Evolutionary conservation across 345 rosid genomes (phyloP).

Genomic region (Carallia brachiata): DNA sequence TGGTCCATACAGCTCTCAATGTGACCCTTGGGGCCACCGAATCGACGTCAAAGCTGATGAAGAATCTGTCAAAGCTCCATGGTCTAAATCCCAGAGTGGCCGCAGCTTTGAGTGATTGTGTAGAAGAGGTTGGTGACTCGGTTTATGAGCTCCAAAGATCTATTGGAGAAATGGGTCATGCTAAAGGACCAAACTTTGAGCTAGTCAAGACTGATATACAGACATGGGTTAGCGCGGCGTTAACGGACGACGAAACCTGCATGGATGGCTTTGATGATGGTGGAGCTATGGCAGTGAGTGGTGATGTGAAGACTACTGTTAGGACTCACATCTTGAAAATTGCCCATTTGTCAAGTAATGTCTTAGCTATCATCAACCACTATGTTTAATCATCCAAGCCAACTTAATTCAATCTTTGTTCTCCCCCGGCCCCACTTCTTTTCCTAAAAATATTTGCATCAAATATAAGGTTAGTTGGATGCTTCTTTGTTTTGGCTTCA

Average conservation of each 20-base stretch:
- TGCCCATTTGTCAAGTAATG: slow-evolving; percentile 56
- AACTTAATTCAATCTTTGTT: slow-evolving; percentile 1
- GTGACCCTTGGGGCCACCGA: slow-evolving; percentile 36
- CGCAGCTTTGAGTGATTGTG: slow-evolving; percentile 47
- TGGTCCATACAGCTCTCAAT: slow-evolving; percentile 41
- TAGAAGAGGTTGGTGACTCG: slow-evolving; percentile 46
- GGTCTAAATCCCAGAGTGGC: slow-evolving; percentile 28
- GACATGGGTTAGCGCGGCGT: slow-evolving; percentile 65
- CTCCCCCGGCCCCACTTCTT: not conserved
- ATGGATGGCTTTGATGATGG: slow-evolving; percentile 38
- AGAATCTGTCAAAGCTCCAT: slow-evolving; percentile 23
- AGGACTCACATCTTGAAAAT: slow-evolving; percentile 39
- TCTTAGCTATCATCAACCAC: slow-evolving; percentile 48
- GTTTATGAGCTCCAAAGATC: slow-evolving; percentile 52
- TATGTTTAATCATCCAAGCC: slow-evolving; percentile 30
- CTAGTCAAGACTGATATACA: slow-evolving; percentile 34
- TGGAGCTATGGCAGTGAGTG: not conserved
- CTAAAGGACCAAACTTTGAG: slow-evolving; percentile 9
- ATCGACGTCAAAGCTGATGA: slow-evolving; percentile 30
- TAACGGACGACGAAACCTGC: slow-evolving; percentile 57
- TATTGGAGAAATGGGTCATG: slow-evolving; percentile 33
- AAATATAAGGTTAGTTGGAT: no score
- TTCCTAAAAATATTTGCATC: not conserved
- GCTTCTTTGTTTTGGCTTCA: no score
- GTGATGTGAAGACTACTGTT: slow-evolving; percentile 32